These are phyloP conservation scores for Diaporthe ilicicola DNA, from an alignment of 2,329 filamentous ascomycete genomes.

Conservation along the genomic window DNA sequence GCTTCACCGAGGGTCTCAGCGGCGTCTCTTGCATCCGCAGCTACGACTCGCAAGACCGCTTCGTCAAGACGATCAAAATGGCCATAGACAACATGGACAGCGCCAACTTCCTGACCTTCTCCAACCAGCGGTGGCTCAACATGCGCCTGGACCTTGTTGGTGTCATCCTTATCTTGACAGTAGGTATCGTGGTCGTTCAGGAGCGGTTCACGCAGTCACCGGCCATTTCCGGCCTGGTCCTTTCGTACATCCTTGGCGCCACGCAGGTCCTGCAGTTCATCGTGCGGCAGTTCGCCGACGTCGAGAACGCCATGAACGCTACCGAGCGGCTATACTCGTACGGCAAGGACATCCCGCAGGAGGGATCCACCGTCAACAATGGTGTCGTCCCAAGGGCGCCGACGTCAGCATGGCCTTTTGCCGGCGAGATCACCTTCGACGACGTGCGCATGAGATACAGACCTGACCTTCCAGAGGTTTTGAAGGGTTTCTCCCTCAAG, in stretches of 20 bases:
- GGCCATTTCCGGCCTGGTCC: slow-evolving; percentile 69
- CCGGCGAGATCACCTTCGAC: slow-evolving; percentile 73
- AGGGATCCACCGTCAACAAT: slow-evolving; percentile 60
- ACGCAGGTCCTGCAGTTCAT: slow-evolving; percentile 75
- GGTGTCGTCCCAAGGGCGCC: slow-evolving; percentile 50
- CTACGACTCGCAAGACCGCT: slow-evolving; percentile 68
- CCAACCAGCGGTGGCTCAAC: slow-evolving; percentile 73
- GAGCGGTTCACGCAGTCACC: slow-evolving; percentile 68
- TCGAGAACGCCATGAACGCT: slow-evolving; percentile 76
- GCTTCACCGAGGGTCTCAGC: slow-evolving; percentile 71
- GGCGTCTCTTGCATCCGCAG: slow-evolving; percentile 66
- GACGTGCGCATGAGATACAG: slow-evolving; percentile 75
- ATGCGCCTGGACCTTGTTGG: slow-evolving; percentile 69
- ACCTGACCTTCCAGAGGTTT: slow-evolving; percentile 70
- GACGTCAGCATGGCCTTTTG: slow-evolving; percentile 71
- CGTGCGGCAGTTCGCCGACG: slow-evolving; percentile 72
- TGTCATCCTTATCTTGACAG: slow-evolving; percentile 68
- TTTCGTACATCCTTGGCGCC: slow-evolving; percentile 72
- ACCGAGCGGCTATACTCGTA: slow-evolving; percentile 74
- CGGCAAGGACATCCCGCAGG: slow-evolving; percentile 68
- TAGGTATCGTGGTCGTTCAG: slow-evolving; percentile 71
- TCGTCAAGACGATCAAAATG: slow-evolving; percentile 41
- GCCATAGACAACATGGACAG: slow-evolving; percentile 72
- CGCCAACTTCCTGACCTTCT: slow-evolving; percentile 75
- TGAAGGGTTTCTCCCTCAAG: slow-evolving; percentile 63